Evolutionary conservation across 192 early-diverging fungal species (phyloP).

Genomic region (Helicostylum pulchrum): DNA sequence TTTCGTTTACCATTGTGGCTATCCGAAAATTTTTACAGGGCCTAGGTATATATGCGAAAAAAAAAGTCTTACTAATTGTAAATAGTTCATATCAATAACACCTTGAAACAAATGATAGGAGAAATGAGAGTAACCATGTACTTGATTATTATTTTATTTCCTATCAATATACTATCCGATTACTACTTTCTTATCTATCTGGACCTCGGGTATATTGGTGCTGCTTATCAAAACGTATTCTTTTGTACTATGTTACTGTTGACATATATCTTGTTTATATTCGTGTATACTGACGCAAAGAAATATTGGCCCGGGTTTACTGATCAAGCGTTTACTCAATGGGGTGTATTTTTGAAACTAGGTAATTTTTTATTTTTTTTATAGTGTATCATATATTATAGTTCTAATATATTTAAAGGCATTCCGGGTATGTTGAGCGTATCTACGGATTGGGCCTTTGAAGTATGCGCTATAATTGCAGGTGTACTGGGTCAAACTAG

Average conservation of each 20-base stretch:
- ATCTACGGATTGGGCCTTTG: slow-evolving; percentile 35
- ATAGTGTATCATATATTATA: too few relatives aligned
- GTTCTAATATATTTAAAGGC: slow-evolving; percentile 12
- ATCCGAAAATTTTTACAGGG: slow-evolving; percentile 23
- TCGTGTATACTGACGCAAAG: slow-evolving; percentile 7
- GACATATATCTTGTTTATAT: slow-evolving; percentile 15
- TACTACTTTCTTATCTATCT: slow-evolving; percentile 14
- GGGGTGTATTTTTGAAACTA: slow-evolving; percentile 29
- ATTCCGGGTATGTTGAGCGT: slow-evolving; percentile 34
- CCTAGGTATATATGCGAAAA: slow-evolving; percentile 3
- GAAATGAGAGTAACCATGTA: slow-evolving; percentile 28
- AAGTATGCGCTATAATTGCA: slow-evolving; percentile 32
- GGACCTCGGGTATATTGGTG: slow-evolving; percentile 20
- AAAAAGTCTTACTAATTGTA: background rate
- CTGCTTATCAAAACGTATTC: slow-evolving; percentile 3
- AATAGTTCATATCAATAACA: background rate
- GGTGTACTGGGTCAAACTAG: slow-evolving; percentile 29
- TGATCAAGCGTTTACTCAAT: slow-evolving; percentile 8
- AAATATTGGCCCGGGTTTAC: slow-evolving; percentile 27
- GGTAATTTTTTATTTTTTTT: slow-evolving; percentile 33
- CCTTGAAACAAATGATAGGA: background rate
- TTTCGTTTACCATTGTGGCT: slow-evolving; percentile 8
- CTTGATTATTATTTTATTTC: slow-evolving; percentile 21
- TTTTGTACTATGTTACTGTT: slow-evolving; percentile 1
- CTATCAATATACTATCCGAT: slow-evolving; percentile 18